phyloP scores from a whole-genome alignment of 192 early-diverging fungal species.

The Umbelopsis isabellina region DNA sequence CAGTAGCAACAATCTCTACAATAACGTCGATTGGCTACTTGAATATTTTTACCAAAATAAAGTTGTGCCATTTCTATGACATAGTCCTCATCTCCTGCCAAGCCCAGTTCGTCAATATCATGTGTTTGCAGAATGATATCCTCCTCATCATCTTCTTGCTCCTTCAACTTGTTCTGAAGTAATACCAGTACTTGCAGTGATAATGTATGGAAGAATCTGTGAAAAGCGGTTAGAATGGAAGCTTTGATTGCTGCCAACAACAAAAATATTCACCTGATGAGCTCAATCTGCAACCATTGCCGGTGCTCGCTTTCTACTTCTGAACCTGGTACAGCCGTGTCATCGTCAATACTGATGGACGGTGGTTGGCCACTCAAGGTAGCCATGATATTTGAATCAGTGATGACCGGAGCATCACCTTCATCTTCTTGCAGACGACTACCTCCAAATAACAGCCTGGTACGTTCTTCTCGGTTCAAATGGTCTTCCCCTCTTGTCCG shows the following conservation, averaged over 20 bases:
- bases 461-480: slow-evolving; percentile 27
- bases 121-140: slow-evolving; percentile 29
- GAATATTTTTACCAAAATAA: slow-evolving; percentile 49
- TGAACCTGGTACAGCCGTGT: slow-evolving; percentile 6
- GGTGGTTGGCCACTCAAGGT: slow-evolving; percentile 18
- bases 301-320: slow-evolving; percentile 16
- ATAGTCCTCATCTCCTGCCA: slow-evolving; percentile 46
- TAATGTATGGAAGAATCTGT: slow-evolving; percentile 47
- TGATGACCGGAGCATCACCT: slow-evolving; percentile 38
- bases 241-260: background rate
- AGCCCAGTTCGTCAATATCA: slow-evolving; percentile 46
- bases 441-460: slow-evolving; percentile 19
- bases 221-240: background rate
- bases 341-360: background rate
- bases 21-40: slow-evolving; percentile 19
- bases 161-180: slow-evolving; percentile 32
- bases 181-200: slow-evolving; percentile 37
- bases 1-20: background rate
- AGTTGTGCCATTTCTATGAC: slow-evolving; percentile 43
- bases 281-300: slow-evolving; percentile 28
- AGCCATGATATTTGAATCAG: slow-evolving; percentile 22
- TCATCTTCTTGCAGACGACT: slow-evolving; percentile 23
- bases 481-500: slow-evolving; percentile 26
- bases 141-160: slow-evolving; percentile 37
- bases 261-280: slow-evolving; percentile 34